Conservation (phyloP, 176 grass and related monocot genomes). For the Olyra latifolia region DNA sequence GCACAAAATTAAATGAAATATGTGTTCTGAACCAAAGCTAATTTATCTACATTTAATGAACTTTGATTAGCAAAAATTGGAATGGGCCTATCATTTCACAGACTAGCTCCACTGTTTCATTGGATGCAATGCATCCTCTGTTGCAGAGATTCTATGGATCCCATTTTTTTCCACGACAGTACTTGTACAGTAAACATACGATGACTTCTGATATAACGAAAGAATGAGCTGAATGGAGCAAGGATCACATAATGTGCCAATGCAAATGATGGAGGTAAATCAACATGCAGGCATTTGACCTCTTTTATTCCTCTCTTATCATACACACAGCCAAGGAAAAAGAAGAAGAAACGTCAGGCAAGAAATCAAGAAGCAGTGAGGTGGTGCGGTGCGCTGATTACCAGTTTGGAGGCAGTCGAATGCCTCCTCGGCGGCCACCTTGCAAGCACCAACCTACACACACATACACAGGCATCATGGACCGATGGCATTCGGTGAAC, state of each 20-base stretch:
- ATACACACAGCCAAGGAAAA: too few relatives aligned
- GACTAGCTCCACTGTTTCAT: not conserved
- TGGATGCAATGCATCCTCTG: not conserved
- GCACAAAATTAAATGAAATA: not conserved
- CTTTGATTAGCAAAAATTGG: not conserved
- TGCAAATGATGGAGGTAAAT: too few relatives aligned
- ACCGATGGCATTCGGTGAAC: not conserved
- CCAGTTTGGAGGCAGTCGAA: constrained; percentile 69
- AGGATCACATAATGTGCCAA: too few relatives aligned
- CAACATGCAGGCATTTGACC: not conserved
- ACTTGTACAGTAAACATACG: not conserved
- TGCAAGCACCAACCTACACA: constrained; percentile 72
- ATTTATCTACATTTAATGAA: not conserved
- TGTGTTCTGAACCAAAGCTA: not conserved
- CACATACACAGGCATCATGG: not conserved
- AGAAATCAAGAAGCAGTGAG: not conserved
- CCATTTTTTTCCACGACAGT: not conserved
- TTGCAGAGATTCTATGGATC: not conserved
- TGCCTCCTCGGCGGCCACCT: constrained; percentile 75
- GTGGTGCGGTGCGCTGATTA: not conserved
- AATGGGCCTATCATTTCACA: not conserved
- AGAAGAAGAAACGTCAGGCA: too few relatives aligned
- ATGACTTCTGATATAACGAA: too few relatives aligned
- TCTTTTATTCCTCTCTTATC: too few relatives aligned
- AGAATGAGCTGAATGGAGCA: too few relatives aligned